Evolutionary conservation across 2,329 filamentous ascomycete genomes (phyloP).

Genomic region (Trichoderma polysporum): DNA sequence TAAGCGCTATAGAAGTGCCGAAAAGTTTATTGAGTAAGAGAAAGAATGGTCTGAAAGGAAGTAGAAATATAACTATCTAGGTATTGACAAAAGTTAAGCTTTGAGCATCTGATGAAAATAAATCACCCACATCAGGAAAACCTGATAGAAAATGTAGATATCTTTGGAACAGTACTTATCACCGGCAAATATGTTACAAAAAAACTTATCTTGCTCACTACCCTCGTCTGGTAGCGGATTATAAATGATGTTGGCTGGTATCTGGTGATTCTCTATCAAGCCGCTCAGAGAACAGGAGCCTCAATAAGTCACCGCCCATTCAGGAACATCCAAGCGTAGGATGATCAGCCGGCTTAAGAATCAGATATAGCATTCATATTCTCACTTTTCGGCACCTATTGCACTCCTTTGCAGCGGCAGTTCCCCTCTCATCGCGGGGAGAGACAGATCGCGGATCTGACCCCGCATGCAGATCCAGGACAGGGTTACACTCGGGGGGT

Average conservation of each 20-base stretch:
- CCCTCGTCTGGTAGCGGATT: neutral
- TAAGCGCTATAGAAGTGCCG: no score
- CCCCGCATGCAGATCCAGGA: neutral
- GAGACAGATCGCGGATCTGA: neutral
- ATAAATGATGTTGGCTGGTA: neutral
- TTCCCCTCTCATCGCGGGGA: neutral
- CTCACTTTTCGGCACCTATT: neutral
- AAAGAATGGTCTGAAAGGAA: no score
- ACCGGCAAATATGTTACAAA: no score
- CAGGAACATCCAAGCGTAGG: neutral
- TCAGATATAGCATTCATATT: neutral
- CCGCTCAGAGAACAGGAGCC: neutral
- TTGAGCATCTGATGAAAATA: no score
- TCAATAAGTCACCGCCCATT: neutral
- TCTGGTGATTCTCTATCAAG: neutral
- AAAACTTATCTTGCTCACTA: neutral
- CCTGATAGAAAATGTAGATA: no score
- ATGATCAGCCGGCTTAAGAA: neutral
- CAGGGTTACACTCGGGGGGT: constrained; percentile 9
- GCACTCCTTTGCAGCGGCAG: neutral
- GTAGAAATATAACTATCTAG: no score
- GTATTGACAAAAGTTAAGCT: no score
- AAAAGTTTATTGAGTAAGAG: no score
- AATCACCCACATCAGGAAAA: no score
- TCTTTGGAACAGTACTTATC: no score